These are phyloP conservation scores for Stenocarpella maydis DNA, from an alignment of 2,329 filamentous ascomycete species.

Conservation along the genomic window DNA sequence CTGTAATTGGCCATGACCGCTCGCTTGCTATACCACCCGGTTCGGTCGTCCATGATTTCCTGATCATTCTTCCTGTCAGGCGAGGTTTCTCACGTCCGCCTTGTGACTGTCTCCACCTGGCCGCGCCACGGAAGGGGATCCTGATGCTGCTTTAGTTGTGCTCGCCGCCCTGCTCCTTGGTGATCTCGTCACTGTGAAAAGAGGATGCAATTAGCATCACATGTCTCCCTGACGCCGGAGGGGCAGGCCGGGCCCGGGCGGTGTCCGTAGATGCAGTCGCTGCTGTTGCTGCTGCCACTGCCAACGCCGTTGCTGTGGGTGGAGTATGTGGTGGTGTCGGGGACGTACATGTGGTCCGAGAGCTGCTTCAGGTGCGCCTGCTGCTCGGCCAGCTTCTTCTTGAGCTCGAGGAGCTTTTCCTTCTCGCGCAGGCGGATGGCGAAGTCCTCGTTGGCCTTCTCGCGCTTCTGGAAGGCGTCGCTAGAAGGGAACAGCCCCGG, in stretches of 20 bases:
- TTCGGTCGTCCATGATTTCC: neutral
- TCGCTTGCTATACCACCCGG: neutral
- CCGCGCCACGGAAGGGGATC: neutral
- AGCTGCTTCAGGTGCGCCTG: constrained; percentile 85
- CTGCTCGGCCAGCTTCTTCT: constrained; percentile 78
- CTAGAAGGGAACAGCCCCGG: constrained; percentile 53
- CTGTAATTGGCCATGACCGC: neutral
- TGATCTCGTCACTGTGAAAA: constrained; percentile 74
- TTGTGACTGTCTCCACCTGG: neutral
- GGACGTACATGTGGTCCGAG: constrained; percentile 82
- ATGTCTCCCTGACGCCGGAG: constrained; percentile 27
- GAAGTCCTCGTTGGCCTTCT: constrained; percentile 84
- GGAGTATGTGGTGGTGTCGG: neutral
- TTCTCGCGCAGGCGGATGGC: constrained; percentile 88
- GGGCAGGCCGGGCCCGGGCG: constrained; percentile 11
- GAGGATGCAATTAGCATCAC: constrained; percentile 32
- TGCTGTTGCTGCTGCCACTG: neutral
- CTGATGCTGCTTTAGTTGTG: constrained; percentile 55
- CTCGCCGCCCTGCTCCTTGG: constrained; percentile 75
- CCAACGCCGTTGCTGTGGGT: neutral
- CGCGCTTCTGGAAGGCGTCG: constrained; percentile 91
- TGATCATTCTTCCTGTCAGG: neutral
- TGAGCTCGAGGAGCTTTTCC: constrained; percentile 85
- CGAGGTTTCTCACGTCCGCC: neutral
- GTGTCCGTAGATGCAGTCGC: neutral